Base-by-base conservation (phyloP, 1,284 basidiomycete genomes). In the Microbotryum saponariae region DNA sequence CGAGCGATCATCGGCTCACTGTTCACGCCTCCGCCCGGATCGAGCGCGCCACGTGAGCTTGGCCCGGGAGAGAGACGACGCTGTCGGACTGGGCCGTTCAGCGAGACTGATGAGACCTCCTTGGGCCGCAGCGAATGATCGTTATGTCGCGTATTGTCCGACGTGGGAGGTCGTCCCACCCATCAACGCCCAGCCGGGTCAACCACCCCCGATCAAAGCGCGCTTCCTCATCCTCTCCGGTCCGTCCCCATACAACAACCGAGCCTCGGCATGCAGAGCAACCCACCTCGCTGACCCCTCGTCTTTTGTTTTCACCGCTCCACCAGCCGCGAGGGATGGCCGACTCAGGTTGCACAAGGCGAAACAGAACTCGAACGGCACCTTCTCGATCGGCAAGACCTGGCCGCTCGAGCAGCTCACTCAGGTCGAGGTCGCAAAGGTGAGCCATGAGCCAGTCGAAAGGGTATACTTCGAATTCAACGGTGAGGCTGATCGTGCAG, bases 341-440 rank as follows among this genome's bases (percentile, higher is more conserved):
- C 50, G 51, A 3, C 67, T 75, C 59, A 75, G 55, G 48, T 53
- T 97, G 27, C 91, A 98, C 81, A 98, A 99, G 77, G 91, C 92
- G 8, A 97, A 97, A 77, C 78, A 91, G 63, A 98, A 99, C 75
- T 85, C 87, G 46, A 98, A 97, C 73, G 88, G 89, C 46, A 85
- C 89, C 0, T 98, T 96, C 78, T 97, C 92, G 23, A 90, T 97
- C 59, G 96, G 96, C 25, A 99, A 99, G 79, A 92, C 93, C 10
- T 99, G 96, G 96, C 83, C 81, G 66, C 76, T 97, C 49, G 77
- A 83, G 53, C 91, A 94, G 73, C 81, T 98, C 67, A 81, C 87
- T 59, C 84, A 79, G 42, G 75, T 98, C 52, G 86, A 92, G 67
- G 85, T 93, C 50, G 69, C 84, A 44, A 81, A 81, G 71, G 91